Conservation (phyloP, 306 rosid species). For the Lotus japonicus region DNA sequence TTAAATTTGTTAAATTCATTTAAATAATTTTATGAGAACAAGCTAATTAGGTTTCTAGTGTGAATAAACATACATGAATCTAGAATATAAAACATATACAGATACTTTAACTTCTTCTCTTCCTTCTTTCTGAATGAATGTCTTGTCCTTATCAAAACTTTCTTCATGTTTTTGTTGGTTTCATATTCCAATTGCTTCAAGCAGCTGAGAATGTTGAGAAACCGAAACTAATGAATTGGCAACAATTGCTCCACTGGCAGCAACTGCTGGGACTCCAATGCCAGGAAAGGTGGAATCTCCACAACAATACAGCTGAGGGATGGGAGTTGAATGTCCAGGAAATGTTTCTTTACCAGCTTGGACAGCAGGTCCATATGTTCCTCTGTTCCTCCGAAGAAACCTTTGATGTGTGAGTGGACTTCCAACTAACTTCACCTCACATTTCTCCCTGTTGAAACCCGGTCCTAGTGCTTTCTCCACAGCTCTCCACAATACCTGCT, state of each 20-base stretch:
- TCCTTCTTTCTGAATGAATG: too few species aligned
- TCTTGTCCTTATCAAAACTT: too few species aligned
- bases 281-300: conserved; percentile 98
- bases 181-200: conserved; percentile 88
- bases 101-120: too few species aligned
- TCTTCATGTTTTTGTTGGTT: not conserved
- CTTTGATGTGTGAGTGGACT: conserved; percentile 79
- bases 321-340: conserved; percentile 77
- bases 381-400: conserved; percentile 57
- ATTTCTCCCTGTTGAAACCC: conserved; percentile 72
- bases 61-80: too few species aligned
- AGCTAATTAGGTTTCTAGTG: too few species aligned
- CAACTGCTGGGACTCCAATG: conserved; percentile 96
- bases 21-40: too few species aligned
- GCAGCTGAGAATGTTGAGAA: conserved; percentile 72
- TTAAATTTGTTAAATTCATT: too few species aligned
- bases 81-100: too few species aligned
- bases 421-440: conserved; percentile 83
- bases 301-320: conserved; percentile 70
- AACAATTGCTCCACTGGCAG: conserved; percentile 95
- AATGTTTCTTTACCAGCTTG: conserved; percentile 59
- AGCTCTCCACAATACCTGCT: conserved; percentile 76
- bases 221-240: conserved; percentile 85
- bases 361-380: conserved; percentile 82
- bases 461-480: conserved; percentile 75